These are phyloP conservation scores for Nicotiana tabacum DNA, from an alignment of 257 asterid species.

Conservation along the genomic window DNA sequence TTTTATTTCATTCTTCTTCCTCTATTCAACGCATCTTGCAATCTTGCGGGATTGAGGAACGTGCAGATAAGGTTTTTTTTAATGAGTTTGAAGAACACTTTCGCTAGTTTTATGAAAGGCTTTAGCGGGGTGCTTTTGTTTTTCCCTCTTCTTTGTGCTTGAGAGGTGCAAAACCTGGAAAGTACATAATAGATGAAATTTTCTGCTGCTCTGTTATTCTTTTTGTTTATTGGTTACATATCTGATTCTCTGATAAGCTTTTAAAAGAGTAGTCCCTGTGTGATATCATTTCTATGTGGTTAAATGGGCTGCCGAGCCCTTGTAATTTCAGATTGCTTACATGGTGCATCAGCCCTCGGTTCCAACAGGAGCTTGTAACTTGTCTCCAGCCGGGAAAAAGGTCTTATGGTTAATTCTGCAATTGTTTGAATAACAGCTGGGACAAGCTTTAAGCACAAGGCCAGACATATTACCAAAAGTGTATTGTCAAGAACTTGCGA, in stretches of 20 bases:
- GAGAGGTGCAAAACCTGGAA: too few relatives aligned
- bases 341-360: constrained; percentile 7
- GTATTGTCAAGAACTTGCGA: constrained; percentile 89
- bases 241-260: not conserved
- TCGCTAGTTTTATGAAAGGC: too few relatives aligned
- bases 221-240: not conserved
- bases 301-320: not conserved
- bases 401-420: constrained; percentile 3
- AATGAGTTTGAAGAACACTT: too few relatives aligned
- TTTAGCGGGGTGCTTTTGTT: too few relatives aligned
- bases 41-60: too few relatives aligned
- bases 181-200: not conserved
- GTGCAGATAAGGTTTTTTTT: too few relatives aligned
- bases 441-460: constrained; percentile 98
- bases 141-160: too few relatives aligned
- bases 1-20: too few relatives aligned
- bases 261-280: not conserved
- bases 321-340: constrained; percentile 4
- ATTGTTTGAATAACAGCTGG: constrained; percentile 61
- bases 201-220: not conserved
- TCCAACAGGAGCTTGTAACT: constrained; percentile 9
- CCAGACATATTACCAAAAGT: constrained; percentile 86
- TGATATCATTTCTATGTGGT: constrained; percentile 7
- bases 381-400: constrained; percentile 8
- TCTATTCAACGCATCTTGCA: too few relatives aligned